Conservation (phyloP, 352 stramenopile genomes). For the Pythium volutum region DNA sequence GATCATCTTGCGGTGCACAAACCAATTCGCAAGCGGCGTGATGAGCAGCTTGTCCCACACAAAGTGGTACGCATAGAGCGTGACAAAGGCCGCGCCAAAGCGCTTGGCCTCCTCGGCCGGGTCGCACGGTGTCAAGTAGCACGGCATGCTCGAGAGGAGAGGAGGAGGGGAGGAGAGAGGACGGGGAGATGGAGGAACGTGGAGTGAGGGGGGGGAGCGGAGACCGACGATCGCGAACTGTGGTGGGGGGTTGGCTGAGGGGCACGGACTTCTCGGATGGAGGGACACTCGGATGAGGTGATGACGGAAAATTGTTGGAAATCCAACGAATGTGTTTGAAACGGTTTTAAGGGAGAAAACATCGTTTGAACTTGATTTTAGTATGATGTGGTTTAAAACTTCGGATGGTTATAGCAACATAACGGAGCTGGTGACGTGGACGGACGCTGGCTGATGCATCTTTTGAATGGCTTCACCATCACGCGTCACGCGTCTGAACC, state of each 20-base stretch:
- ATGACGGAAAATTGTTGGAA: neutral
- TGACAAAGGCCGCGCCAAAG: conserved; percentile 48
- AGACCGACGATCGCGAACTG: conserved; percentile 7
- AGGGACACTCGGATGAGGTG: neutral
- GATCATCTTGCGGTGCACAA: conserved; percentile 40
- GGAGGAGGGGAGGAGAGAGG: too few relatives aligned
- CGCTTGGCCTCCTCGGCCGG: conserved; percentile 48
- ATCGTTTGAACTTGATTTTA: too few relatives aligned
- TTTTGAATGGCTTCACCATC: neutral
- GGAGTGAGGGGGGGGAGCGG: neutral
- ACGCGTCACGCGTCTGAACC: too few relatives aligned
- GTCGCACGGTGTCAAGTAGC: conserved; percentile 65
- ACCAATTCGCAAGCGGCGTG: conserved; percentile 41
- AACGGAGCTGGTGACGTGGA: neutral
- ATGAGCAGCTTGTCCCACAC: conserved; percentile 65
- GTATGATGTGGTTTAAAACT: neutral
- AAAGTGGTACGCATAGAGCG: conserved; percentile 73
- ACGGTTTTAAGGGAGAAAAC: neutral
- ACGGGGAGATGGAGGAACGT: neutral
- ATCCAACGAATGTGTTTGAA: neutral
- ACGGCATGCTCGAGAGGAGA: conserved; percentile 46
- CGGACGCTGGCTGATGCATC: neutral
- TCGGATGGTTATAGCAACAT: neutral
- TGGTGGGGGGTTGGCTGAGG: neutral
- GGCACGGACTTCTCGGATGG: neutral